These are phyloP conservation scores for Kazachstania kunashirensis DNA, from an alignment of 805 yeast genomes.

Conservation along the genomic window DNA sequence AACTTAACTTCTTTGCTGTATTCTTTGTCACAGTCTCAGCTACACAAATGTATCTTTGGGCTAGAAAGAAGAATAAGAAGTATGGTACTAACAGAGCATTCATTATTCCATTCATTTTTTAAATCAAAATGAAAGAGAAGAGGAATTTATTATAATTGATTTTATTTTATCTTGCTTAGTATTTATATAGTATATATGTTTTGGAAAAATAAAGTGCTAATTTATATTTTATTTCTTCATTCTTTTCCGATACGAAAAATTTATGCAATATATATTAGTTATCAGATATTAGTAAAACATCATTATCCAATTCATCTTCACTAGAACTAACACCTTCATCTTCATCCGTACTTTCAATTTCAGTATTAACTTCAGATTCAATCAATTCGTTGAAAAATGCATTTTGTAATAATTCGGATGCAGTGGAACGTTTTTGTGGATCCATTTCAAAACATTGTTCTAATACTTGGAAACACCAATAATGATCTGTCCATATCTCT, in stretches of 20 bases:
- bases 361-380: slow-evolving; percentile 10
- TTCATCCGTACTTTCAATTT: slow-evolving; percentile 23
- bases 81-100: slow-evolving; percentile 77
- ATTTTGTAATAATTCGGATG: slow-evolving; percentile 45
- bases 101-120: slow-evolving; percentile 65
- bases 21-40: slow-evolving; percentile 63
- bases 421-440: slow-evolving; percentile 46
- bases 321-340: slow-evolving; percentile 16
- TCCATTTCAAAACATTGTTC: slow-evolving; percentile 50
- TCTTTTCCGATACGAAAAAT: neutral
- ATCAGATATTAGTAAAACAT: slow-evolving; percentile 20
- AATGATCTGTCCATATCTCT: slow-evolving; percentile 30
- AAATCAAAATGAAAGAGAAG: too few species aligned
- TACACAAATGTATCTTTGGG: slow-evolving; percentile 87
- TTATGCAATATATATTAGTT: neutral
- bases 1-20: slow-evolving; percentile 68
- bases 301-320: slow-evolving; percentile 17
- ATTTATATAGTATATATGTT: slow-evolving; percentile 2
- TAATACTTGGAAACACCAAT: slow-evolving; percentile 43
- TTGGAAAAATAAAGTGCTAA: neutral
- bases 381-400: slow-evolving; percentile 47
- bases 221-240: neutral
- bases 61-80: slow-evolving; percentile 70
- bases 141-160: neutral
- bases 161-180: neutral